Base-by-base conservation (phyloP, 352 stramenopile genomes). In the Phytopythium montanum region DNA sequence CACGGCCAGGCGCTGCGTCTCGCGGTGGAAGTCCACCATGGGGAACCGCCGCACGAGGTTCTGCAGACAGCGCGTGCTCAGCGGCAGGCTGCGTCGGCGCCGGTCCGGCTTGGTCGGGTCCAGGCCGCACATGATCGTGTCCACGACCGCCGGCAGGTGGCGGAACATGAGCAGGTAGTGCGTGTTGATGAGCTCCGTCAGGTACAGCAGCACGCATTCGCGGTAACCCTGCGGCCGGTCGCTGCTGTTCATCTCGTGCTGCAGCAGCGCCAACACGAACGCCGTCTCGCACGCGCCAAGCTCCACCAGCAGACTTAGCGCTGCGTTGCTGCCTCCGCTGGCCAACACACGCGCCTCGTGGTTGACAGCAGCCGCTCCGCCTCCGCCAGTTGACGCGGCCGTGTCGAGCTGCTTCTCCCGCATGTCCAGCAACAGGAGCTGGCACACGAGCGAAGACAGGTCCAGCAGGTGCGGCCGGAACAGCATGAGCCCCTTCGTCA, bases 1-100 rank as follows among this genome's bases (percentile, higher is more conserved):
- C 7, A 95, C 64, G 14, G 87, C 88, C 5, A 96, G 72, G 7
- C 88, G 81, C 66, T 96, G 88, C 3, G 86, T 94, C 44, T 93
- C 73, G 57, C 90, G 85, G 67, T 96, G 88, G 55, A 96, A 96
- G 48, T 92, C 85, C 1, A 95, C 72, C 87, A 95, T 95, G 3
- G 86, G 86, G 55, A 94, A 96, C 16, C 85, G 72, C 19, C 79
- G 80, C 1, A 96, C 88, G 2, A 96, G 67, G 41, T 87, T 79
- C 54, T 95, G 85, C 0, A 96, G 71, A 45, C 85, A 92, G 1
- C 82, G 70, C 14, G 86, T 96, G 56, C 83, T 93, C 39, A 94
- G 60, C 9, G 86, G 64, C 0, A 96, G 72, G 63, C 86, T 95
- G 0, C 81, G 76, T 31, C 89, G 89, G 9, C 88, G 71, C 50